phyloP scores from a whole-genome alignment of 164 flowering plant species.

The Chimonanthus praecox region DNA sequence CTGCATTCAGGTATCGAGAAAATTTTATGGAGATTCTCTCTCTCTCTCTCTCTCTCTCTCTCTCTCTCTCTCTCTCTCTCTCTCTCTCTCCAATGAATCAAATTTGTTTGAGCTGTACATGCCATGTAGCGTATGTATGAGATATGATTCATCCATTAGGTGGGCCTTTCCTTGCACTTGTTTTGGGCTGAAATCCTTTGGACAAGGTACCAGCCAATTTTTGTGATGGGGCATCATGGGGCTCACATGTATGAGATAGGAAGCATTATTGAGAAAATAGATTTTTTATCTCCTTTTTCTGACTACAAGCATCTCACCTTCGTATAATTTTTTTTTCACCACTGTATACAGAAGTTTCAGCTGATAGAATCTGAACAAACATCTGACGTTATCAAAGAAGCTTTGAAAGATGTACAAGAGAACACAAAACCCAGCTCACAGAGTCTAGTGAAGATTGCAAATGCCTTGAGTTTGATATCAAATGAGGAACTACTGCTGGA shows the following conservation, averaged over 20 bases:
- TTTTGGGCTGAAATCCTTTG: background rate
- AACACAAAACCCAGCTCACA: conserved; percentile 31
- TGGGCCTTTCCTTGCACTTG: background rate
- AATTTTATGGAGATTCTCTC: background rate
- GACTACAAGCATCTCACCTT: background rate
- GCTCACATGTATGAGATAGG: background rate
- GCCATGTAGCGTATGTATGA: background rate
- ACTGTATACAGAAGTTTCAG: conserved; percentile 54
- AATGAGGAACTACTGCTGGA: conserved; percentile 63
- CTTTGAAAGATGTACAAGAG: conserved; percentile 44
- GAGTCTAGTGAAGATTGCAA: conserved; percentile 37
- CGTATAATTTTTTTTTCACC: conserved; percentile 30
- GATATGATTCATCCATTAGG: background rate
- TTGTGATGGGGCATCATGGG: background rate
- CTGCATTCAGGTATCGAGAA: conserved; percentile 58
- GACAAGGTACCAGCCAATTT: background rate
- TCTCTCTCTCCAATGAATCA: background rate
- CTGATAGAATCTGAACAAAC: conserved; percentile 31
- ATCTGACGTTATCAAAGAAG: conserved; percentile 44
- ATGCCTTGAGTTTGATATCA: conserved; percentile 48
- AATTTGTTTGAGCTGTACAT: background rate
- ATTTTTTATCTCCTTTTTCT: background rate
- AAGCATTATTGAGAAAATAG: background rate
- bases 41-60: background rate
- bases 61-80: background rate